Percentiles rank a stretch among this genome's conserved stretches.
Conservation (phyloP, 2,329 filamentous ascomycete genomes). For the Knoxdaviesia capensis region DNA sequence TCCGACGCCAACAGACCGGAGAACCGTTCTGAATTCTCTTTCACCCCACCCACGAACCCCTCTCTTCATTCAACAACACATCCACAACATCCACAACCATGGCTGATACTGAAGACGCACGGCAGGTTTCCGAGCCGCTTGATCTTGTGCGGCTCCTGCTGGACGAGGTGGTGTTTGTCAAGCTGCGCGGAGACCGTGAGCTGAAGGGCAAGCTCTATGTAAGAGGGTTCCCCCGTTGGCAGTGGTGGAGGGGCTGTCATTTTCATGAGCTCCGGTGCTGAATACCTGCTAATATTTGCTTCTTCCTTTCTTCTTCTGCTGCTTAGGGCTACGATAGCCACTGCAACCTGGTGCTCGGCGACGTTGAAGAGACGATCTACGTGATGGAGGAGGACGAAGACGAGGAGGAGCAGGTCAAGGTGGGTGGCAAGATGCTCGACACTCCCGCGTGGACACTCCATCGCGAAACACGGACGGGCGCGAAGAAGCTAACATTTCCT, state of each 20-base stretch:
- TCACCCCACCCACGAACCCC: no score
- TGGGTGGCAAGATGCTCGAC: slow-evolving; percentile 16
- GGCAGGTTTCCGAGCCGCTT: slow-evolving; percentile 71
- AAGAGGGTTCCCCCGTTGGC: slow-evolving; percentile 13
- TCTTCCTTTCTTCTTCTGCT: not conserved
- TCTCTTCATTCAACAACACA: no score
- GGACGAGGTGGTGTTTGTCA: slow-evolving; percentile 93
- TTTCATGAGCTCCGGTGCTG: no score
- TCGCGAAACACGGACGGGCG: not conserved
- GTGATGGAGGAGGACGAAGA: slow-evolving; percentile 27
- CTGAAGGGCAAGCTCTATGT: slow-evolving; percentile 91
- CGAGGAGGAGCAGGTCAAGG: slow-evolving; percentile 43
- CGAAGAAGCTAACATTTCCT: not conserved
- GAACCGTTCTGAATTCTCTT: no score
- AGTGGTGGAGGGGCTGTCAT: no score
- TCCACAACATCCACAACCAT: slow-evolving; percentile 23
- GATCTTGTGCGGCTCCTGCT: slow-evolving; percentile 88
- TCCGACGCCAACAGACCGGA: no score
- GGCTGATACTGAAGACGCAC: slow-evolving; percentile 64
- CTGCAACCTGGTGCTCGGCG: slow-evolving; percentile 89
- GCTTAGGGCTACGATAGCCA: slow-evolving; percentile 88
- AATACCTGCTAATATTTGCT: not conserved
- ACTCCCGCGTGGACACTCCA: slow-evolving; percentile 4
- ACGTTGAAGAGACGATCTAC: slow-evolving; percentile 95
- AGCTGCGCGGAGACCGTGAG: slow-evolving; percentile 87